Percentiles rank a stretch among this genome's conserved stretches.
phyloP scores from a whole-genome alignment of 1,284 basidiomycete species.

The Peniophora sp. region DNA sequence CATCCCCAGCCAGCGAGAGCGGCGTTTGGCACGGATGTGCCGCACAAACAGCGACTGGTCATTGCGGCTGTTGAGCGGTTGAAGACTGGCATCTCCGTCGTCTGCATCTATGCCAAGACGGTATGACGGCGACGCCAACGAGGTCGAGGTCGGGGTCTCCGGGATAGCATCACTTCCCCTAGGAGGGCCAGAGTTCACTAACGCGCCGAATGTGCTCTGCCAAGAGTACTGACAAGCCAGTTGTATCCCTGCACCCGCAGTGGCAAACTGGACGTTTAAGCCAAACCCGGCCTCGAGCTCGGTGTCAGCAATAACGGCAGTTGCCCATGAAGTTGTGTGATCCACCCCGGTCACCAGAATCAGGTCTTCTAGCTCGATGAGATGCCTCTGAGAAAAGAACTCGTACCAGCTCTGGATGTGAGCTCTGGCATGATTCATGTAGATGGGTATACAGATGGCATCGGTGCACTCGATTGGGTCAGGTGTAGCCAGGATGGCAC shows the following conservation, averaged over 20 bases:
- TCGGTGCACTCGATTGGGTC: neutral
- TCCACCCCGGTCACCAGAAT: conserved; percentile 7
- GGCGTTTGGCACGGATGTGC: neutral
- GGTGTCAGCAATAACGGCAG: neutral
- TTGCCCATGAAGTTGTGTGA: conserved; percentile 4
- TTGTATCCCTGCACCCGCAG: no score
- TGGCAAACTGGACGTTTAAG: neutral
- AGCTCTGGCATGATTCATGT: neutral
- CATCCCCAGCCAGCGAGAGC: neutral
- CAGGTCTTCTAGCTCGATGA: conserved; percentile 5
- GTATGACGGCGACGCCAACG: no score
- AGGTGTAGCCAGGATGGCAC: conserved; percentile 4
- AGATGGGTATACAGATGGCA: neutral
- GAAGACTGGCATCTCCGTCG: no score
- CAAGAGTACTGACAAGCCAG: neutral
- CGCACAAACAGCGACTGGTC: conserved; percentile 5
- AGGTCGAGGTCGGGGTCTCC: neutral
- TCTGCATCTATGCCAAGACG: no score
- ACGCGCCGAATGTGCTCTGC: neutral
- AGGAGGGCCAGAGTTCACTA: neutral
- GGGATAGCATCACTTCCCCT: neutral
- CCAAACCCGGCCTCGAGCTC: neutral
- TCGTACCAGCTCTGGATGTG: conserved; percentile 3
- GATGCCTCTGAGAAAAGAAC: neutral
- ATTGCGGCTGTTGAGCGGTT: neutral